phyloP scores from a whole-genome alignment of 805 yeast species.

The Zygotorulaspora chibaensis region DNA sequence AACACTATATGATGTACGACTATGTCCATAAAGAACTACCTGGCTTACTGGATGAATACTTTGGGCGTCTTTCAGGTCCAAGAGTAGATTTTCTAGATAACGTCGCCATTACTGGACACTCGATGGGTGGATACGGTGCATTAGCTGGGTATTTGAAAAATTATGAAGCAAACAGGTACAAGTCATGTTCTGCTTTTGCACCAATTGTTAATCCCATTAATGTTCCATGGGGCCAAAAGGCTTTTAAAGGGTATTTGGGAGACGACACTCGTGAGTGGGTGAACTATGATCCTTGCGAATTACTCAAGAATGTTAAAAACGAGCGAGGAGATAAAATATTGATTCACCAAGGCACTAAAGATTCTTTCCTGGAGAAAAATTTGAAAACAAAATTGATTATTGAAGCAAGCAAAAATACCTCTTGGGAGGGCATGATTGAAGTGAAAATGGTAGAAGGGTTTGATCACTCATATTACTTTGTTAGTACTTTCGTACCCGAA shows the following conservation, averaged over 20 bases:
- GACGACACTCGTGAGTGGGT: constrained; percentile 50
- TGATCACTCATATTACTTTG: constrained; percentile 88
- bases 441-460: constrained; percentile 69
- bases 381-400: constrained; percentile 71
- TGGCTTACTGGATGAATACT: constrained; percentile 39
- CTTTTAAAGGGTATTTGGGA: constrained; percentile 76
- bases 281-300: constrained; percentile 78
- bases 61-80: constrained; percentile 35
- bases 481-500: constrained; percentile 70
- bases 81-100: constrained; percentile 55
- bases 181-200: constrained; percentile 82
- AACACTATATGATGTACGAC: constrained; percentile 80
- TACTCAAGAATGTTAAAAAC: constrained; percentile 49
- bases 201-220: constrained; percentile 80
- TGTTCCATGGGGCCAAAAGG: constrained; percentile 86
- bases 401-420: constrained; percentile 50
- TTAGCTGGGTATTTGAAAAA: constrained; percentile 61
- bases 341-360: constrained; percentile 79
- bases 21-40: constrained; percentile 76
- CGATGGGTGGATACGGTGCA: constrained; percentile 99
- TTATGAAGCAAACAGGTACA: constrained; percentile 55
- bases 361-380: constrained; percentile 65
- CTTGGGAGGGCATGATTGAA: constrained; percentile 56
- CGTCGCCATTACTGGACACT: constrained; percentile 86
- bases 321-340: constrained; percentile 57